Evolutionary conservation across 306 rosid species (phyloP).

Genomic region (cucumber (Cucumis sativus)): DNA sequence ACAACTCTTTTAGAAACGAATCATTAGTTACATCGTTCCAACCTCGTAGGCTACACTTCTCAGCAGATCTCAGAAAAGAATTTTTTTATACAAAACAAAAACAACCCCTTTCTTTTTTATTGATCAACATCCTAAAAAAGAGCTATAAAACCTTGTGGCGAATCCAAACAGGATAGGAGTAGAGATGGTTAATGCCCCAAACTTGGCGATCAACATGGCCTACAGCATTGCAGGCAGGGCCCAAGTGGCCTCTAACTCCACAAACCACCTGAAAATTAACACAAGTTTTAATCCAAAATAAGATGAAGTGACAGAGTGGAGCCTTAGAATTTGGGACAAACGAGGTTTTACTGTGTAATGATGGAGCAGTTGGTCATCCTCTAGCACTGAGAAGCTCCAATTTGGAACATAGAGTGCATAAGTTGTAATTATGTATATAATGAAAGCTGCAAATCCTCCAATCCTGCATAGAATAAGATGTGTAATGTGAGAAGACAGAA

Average conservation of each 20-base stretch:
- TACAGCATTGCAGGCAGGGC: slow-evolving; percentile 88
- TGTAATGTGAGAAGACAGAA: neutral
- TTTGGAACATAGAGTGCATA: slow-evolving; percentile 63
- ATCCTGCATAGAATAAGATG: slow-evolving; percentile 31
- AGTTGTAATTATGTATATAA: slow-evolving; percentile 62
- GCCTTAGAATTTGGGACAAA: neutral
- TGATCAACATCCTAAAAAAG: neutral
- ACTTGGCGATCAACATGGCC: slow-evolving; percentile 73
- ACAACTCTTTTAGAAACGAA: neutral
- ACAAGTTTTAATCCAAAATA: neutral
- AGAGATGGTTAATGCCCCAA: slow-evolving; percentile 89
- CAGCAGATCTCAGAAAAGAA: neutral
- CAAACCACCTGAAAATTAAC: slow-evolving; percentile 41
- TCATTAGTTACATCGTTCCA: neutral
- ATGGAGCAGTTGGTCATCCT: neutral
- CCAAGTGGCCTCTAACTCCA: slow-evolving; percentile 82
- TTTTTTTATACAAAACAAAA: neutral
- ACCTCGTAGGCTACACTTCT: neutral
- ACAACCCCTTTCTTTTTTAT: neutral
- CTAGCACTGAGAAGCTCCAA: slow-evolving; percentile 48
- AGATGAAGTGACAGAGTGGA: neutral
- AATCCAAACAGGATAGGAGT: slow-evolving; percentile 65
- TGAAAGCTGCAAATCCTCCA: slow-evolving; percentile 60
- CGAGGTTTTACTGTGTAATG: slow-evolving; percentile 30
- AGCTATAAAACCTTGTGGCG: slow-evolving; percentile 45